Evolutionary conservation across 495 filamentous ascomycete species (phyloP), one percentile per base, ranked within the genome.

Genomic region (Penicillium argentinense): DNA sequence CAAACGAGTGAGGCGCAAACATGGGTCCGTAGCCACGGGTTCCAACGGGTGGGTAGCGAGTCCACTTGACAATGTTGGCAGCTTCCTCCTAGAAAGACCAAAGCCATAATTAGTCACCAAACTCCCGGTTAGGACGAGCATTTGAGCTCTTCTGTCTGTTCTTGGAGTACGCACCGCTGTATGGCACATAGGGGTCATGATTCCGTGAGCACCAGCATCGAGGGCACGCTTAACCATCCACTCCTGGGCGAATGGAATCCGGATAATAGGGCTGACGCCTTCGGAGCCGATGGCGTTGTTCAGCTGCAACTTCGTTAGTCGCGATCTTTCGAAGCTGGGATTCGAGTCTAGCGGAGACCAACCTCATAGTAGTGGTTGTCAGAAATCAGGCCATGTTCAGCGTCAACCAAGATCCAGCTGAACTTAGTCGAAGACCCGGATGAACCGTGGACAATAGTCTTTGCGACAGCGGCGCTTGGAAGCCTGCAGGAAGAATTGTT

Each of bases 191-290:
- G 69, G 69, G 2, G 66, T 65, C 67, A 72, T 64, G 33, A 81
- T 75, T 5, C 84, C 85, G 47, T 88, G 84, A 16, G 85, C 83
- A 17, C 84, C 85, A 13, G 80, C 68, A 62, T 88, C 84, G 16
- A 88, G 71, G 4, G 83, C 84, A 74, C 85, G 78, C 70, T 88
- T 89, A 39, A 89, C 79, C 81, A 89, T 85, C 77, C 75, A 86
- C 8, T 78, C 72, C 62, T 85, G 82, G 21, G 77, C 73, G 39
- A 80, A 82, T 6, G 84, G 80, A 3, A 87, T 78, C 42, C 85
- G 75, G 28, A 88, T 82, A 45, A 89, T 74, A 2, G 85, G 85
- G 11, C 80, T 83, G 1, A 80, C 81, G 7, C 80, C 81, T 46
- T 81, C 78, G 18, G 82, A 74, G 6, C 83, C 83, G 40, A 87